phyloP scores from a whole-genome alignment of 1,284 basidiomycete species.

The Fomitopsis schrenkii region DNA sequence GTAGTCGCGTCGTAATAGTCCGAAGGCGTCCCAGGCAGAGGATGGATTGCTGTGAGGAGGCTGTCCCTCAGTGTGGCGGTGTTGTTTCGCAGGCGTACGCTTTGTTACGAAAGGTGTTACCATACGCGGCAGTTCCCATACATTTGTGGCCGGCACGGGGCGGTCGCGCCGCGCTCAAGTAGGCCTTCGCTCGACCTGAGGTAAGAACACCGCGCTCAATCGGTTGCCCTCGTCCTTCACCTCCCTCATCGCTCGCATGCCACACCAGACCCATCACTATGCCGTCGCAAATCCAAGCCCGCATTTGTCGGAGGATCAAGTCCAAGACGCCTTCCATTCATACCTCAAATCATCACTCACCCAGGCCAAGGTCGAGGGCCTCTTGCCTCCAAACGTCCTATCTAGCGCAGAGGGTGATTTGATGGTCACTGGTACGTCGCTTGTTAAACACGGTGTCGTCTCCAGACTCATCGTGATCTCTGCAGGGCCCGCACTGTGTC shows the following conservation, averaged over 20 bases:
- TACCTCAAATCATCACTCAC: conserved; percentile 75
- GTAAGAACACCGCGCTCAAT: background rate
- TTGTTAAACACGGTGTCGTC: background rate
- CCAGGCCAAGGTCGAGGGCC: conserved; percentile 67
- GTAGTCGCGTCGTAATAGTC: too few species aligned
- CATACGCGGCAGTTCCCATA: background rate
- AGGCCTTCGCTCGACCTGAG: background rate
- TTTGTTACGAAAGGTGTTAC: background rate
- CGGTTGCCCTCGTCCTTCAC: background rate
- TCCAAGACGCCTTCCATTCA: conserved; percentile 75
- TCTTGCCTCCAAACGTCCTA: conserved; percentile 66
- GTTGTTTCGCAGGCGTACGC: too few species aligned
- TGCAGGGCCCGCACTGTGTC: conserved; percentile 58
- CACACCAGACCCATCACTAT: background rate
- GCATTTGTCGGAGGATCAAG: conserved; percentile 51
- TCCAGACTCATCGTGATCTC: background rate
- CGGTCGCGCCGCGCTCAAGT: background rate
- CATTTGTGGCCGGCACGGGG: background rate
- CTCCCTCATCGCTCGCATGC: background rate
- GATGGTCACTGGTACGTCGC: conserved; percentile 68
- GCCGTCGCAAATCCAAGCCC: background rate
- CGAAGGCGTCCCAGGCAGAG: too few species aligned
- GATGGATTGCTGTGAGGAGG: too few species aligned
- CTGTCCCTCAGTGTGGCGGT: too few species aligned
- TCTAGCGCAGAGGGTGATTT: conserved; percentile 74